phyloP scores from a whole-genome alignment of 805 yeast species.

The Cyberlindnera petersonii region DNA sequence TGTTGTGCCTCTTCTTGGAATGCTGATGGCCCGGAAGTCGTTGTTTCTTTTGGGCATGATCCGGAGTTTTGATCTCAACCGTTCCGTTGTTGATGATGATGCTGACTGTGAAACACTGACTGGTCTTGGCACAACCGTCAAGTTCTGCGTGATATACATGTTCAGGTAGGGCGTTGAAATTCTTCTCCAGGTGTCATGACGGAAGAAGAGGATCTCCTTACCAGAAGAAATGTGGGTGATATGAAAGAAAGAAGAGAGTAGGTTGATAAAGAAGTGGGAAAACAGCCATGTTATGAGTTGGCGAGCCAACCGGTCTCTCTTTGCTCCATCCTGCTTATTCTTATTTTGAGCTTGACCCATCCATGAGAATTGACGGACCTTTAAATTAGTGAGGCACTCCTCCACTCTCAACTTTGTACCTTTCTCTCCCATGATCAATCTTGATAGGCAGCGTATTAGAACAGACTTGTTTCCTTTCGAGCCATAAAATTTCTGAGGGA shows the following conservation, averaged over 20 bases:
- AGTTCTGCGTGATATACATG: constrained; percentile 37
- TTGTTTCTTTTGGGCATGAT: constrained; percentile 53
- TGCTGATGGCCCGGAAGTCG: constrained; percentile 58
- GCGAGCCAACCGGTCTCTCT: constrained; percentile 35
- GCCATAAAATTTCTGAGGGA: constrained; percentile 56
- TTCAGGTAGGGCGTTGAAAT: constrained; percentile 40
- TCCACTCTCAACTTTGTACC: constrained; percentile 34
- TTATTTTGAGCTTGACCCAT: constrained; percentile 34
- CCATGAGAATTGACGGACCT: constrained; percentile 52
- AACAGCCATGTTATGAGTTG: constrained; percentile 60
- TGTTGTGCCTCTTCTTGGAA: constrained; percentile 43
- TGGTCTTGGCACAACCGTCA: constrained; percentile 27
- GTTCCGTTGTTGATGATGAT: constrained; percentile 19
- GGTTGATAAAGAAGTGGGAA: constrained; percentile 37
- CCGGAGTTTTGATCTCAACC: constrained; percentile 36
- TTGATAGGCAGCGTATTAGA: constrained; percentile 35
- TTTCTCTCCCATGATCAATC: constrained; percentile 35
- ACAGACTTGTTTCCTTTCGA: constrained; percentile 41
- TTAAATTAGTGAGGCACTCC: constrained; percentile 34
- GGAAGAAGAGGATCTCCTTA: constrained; percentile 43
- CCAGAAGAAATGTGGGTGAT: constrained; percentile 54
- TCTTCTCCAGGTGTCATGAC: constrained; percentile 54
- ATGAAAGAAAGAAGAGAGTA: constrained; percentile 57
- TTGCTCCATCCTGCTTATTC: constrained; percentile 40
- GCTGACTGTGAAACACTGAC: constrained; percentile 17